Base-by-base conservation (phyloP, 2,329 filamentous ascomycete species). In the Colletotrichum lini region DNA sequence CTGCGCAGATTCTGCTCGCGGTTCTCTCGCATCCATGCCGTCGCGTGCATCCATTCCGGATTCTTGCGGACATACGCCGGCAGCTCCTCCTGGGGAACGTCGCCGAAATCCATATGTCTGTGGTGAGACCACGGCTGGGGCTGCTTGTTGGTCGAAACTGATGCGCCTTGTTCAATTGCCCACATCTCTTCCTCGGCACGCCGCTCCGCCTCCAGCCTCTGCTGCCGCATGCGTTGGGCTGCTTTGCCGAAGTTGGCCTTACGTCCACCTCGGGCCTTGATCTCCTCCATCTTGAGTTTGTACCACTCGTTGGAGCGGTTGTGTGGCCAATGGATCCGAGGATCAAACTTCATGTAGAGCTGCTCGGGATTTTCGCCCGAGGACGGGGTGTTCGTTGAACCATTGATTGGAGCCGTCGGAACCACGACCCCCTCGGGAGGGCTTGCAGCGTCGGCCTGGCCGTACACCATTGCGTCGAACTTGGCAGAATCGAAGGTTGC, bases 191-290 rank as follows among this genome's bases (percentile, higher is more conserved):
- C 59, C n/a, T 56, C 47, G 7, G n/a, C 40, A 18, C 23, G 64
- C 30, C 45, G 49, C 30, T 71, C 67, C 62, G 78, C 74, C 54
- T 74, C 75, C 10, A 73, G 70, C 8, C 72, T 77, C 58, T 80
- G 73, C 72, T 79, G 80, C 38, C 76, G 81, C 72, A 83, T 76
- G 13, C 85, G 81, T 57, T 81, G 76, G 0, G 79, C 77, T 0
- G 82, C 84, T 69, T 82, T 83, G 23, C 88, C 87, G 57, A 88
- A 86, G 73, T 85, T 86, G 6, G 77, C 79, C 73, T 91, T 91
- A 21, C 86, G 82, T 3, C 80, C 81, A 5, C 84, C 84, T 2
- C 89, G 85, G 2, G 77, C 77, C 49, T 79, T 75, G 40, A 91
- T 89, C 68, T 91, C 88, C 1, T 77, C 75, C 44, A 83, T 80